Base-by-base conservation (phyloP, 352 stramenopile genomes). In the Globisporangium emineosum region DNA sequence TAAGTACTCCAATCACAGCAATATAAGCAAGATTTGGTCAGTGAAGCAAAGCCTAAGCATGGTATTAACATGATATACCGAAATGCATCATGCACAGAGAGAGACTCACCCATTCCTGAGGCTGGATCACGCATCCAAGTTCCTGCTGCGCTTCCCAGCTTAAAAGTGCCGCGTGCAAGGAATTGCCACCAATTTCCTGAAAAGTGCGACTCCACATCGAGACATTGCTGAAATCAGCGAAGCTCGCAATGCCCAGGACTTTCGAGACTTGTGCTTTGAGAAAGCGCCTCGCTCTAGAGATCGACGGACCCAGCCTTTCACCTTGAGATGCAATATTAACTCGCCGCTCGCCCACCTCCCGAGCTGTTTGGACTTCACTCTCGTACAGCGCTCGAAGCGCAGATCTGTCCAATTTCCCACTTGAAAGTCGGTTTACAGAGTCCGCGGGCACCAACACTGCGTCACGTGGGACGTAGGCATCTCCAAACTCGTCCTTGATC, bases 101-200 rank as follows among this genome's bases (percentile, higher is more conserved):
- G 29, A 32, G 6, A 72, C 64, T 35, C 64, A 78, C 71, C 57
- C 73, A 60, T 5, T 73, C 30, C 0, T 77, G 57, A 25, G 70
- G 54, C 3, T 52, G 42, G 25, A 75, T 67, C 5, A 62, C 12
- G 5, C 50, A 62, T 2, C 30, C 35, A 30, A 71, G 73, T 54
- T 25, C 37, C 6, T 75, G 51, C 17, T 74, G 52, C 10, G 86
- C 25, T 35, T 88, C 72, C 62, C 81, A 77, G 19, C 71, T 63
- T 7, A 88, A 64, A 12, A 89, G 55, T n/a, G 75, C 74, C 25
- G 75, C 71, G n/a, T 81, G 40, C 8, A 90, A 45, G 17, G 81
- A 90, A 43, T 88, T 78, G n/a, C 73, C 78, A 15, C 81, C 81
- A 1, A 85, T 8, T 25, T 82, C 67, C n/a, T 62, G 47, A 52